Conservation (phyloP, 140 eudicot species). For the Erigeron philadelphicus region DNA sequence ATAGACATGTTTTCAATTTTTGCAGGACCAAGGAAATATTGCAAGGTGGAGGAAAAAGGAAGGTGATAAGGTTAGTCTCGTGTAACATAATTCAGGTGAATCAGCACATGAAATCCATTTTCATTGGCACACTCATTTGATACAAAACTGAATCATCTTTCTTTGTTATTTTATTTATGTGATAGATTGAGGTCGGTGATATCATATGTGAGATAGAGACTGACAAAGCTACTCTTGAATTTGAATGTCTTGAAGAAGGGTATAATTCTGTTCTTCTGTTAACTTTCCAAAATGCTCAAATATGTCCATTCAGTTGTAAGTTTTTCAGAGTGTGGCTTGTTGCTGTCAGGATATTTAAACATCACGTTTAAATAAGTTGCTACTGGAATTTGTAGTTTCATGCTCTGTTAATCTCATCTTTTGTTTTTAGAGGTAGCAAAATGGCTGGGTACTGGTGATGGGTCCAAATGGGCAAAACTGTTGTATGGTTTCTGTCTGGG, state of each 20-base stretch:
- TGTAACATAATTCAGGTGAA: neutral
- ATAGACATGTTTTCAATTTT: conserved; percentile 14
- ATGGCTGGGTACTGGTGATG: neutral
- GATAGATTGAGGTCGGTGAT: conserved; percentile 94
- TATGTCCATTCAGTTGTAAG: neutral
- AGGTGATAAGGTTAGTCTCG: conserved; percentile 70
- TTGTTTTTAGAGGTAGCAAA: neutral
- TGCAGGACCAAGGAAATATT: conserved; percentile 63
- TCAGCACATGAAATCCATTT: conserved; percentile 12
- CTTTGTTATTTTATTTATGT: conserved; percentile 21
- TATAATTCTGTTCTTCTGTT: conserved; percentile 26
- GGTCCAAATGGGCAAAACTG: neutral
- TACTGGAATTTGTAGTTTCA: conserved; percentile 1
- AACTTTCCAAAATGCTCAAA: conserved; percentile 3
- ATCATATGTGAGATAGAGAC: conserved; percentile 95
- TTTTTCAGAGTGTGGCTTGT: conserved; percentile 11
- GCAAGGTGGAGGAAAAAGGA: conserved; percentile 65
- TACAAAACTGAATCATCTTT: conserved; percentile 12
- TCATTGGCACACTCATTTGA: conserved; percentile 1
- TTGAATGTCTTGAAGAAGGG: conserved; percentile 99
- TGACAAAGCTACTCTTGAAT: conserved; percentile 95
- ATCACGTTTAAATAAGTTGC: conserved; percentile 6
- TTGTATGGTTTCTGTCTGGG: neutral
- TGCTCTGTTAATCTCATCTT: neutral
- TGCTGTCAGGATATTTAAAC: conserved; percentile 10